A percentile compares a stretch with the other conserved stretches of the same genome.
Conservation (phyloP, 768 basidiomycete genomes). For the Calocybe gangraenosa region DNA sequence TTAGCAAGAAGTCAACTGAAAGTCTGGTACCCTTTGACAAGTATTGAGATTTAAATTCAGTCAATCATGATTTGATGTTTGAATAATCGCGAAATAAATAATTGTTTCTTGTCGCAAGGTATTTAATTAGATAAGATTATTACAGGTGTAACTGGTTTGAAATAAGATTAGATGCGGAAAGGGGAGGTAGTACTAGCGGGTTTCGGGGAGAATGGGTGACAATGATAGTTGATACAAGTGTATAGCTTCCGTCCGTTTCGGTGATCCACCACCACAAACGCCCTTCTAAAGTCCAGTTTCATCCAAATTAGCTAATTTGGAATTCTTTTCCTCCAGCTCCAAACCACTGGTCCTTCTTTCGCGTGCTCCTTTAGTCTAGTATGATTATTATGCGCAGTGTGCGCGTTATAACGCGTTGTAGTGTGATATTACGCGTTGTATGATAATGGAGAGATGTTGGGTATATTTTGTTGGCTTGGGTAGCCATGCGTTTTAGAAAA, state of each 20-base stretch:
- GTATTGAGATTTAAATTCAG: background rate
- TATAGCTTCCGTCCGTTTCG: constrained; percentile 25
- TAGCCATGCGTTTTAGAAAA: constrained; percentile 44
- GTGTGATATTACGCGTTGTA: constrained; percentile 3
- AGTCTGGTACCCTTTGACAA: background rate
- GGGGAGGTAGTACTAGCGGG: background rate
- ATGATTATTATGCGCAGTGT: background rate
- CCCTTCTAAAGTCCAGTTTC: constrained; percentile 16
- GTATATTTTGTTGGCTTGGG: constrained; percentile 12
- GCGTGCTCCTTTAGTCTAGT: background rate
- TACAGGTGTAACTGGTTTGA: background rate
- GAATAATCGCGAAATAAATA: background rate
- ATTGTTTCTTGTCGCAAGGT: background rate
- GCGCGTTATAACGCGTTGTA: constrained; percentile 5
- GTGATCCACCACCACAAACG: constrained; percentile 16
- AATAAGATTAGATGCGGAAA: constrained; percentile 1
- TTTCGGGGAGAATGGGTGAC: background rate
- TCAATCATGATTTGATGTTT: background rate
- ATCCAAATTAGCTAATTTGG: constrained; percentile 14
- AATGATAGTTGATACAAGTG: constrained; percentile 21
- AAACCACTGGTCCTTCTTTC: background rate
- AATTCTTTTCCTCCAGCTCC: background rate
- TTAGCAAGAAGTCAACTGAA: background rate
- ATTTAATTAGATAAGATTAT: background rate
- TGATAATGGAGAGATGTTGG: background rate